These are phyloP conservation scores for Trichoderma atrobrunneum DNA, from an alignment of 2,329 filamentous ascomycete species.

Conservation along the genomic window DNA sequence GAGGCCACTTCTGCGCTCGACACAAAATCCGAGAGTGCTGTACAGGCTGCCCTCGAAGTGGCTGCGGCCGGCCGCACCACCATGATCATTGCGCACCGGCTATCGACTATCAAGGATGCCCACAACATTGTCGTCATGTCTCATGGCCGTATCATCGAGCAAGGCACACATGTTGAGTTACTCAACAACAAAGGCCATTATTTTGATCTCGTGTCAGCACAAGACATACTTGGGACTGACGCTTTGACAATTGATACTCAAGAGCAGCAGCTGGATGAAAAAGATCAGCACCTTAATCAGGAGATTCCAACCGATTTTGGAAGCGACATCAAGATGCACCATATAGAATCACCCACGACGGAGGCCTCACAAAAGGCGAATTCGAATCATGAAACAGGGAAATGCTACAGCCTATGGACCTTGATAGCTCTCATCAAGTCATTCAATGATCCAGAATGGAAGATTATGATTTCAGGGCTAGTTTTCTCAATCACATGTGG, in stretches of 20 bases:
- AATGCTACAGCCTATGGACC: background rate
- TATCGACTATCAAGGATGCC: background rate
- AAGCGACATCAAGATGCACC: background rate
- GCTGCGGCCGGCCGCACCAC: background rate
- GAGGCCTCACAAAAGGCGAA: background rate
- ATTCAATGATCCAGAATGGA: background rate
- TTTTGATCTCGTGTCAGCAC: background rate
- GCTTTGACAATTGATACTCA: background rate
- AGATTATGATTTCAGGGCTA: background rate
- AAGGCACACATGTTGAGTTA: background rate
- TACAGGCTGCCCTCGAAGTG: background rate
- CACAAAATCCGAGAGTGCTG: background rate
- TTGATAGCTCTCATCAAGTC: background rate
- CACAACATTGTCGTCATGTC: background rate
- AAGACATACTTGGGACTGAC: background rate
- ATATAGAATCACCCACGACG: background rate
- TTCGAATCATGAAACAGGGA: background rate
- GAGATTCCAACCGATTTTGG: background rate
- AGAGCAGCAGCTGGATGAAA: background rate
- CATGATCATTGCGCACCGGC: background rate
- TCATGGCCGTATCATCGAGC: background rate
- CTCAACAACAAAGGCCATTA: background rate
- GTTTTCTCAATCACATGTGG: background rate
- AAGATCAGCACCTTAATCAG: background rate
- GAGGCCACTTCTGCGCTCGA: slow-evolving; percentile 10